Evolutionary conservation across 768 basidiomycete genomes (phyloP).

Genomic region (Hygrophorus pudorinus): DNA sequence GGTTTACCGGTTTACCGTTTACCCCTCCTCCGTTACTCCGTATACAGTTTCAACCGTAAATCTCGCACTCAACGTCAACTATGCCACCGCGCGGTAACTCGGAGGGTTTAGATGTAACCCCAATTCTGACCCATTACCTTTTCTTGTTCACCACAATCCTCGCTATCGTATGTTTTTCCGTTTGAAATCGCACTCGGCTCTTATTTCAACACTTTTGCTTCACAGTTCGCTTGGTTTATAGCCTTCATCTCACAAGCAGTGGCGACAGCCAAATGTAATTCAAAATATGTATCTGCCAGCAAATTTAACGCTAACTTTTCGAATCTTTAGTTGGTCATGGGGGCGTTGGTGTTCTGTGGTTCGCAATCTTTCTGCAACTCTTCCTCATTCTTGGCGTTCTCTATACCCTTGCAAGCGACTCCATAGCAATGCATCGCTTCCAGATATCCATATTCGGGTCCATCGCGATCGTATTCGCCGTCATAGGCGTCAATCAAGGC

Average conservation of each 20-base stretch:
- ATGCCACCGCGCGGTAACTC: slow-evolving; percentile 46
- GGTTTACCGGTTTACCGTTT: too few species aligned
- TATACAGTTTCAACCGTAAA: neutral
- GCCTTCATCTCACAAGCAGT: slow-evolving; percentile 72
- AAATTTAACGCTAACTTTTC: slow-evolving; percentile 4
- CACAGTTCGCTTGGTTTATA: slow-evolving; percentile 60
- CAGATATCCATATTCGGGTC: slow-evolving; percentile 87
- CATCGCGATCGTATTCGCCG: slow-evolving; percentile 81
- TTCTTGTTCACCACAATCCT: slow-evolving; percentile 84
- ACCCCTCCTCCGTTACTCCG: neutral
- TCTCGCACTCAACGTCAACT: slow-evolving; percentile 7
- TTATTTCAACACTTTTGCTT: slow-evolving; percentile 24
- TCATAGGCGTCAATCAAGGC: slow-evolving; percentile 57
- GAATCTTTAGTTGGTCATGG: slow-evolving; percentile 25
- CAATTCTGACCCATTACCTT: slow-evolving; percentile 84
- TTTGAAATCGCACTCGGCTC: slow-evolving; percentile 5
- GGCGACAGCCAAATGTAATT: slow-evolving; percentile 42
- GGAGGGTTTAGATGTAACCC: slow-evolving; percentile 76
- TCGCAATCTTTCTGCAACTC: slow-evolving; percentile 71
- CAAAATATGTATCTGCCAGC: neutral
- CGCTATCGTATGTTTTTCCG: slow-evolving; percentile 48
- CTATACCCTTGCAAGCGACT: slow-evolving; percentile 76
- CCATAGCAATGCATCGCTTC: slow-evolving; percentile 85
- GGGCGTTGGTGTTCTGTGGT: slow-evolving; percentile 64
- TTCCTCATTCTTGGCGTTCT: slow-evolving; percentile 64